Evolutionary conservation across 2,329 filamentous ascomycete species (phyloP), one percentile per base, ranked within the genome.

Genomic region (Capronia coronata): DNA sequence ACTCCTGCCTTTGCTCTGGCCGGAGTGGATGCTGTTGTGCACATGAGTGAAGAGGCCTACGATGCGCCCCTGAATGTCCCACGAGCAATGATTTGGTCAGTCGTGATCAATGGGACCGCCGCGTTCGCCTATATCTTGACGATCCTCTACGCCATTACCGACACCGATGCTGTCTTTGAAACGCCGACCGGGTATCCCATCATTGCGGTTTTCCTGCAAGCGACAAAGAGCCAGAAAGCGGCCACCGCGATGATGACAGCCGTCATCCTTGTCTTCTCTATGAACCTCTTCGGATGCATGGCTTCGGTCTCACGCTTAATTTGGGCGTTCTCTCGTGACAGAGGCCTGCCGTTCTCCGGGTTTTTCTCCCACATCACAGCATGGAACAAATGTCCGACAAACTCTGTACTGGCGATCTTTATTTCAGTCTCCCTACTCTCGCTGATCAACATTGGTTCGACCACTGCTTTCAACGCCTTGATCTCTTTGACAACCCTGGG

Each of bases 131-230:
- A 71, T 60, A 60, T 74, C 23, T 61, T 74, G 27, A 70, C 71
- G 1, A 61, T 72, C 5, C 60, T 74, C 2, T 75, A 71, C 60
- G 70, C 66, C 45, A 65, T 72, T 27, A 68, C 66, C 3, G 65
- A 73, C 39, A 48, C 72, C 2, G 60, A 69, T 3, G 61, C 61
- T 1, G 69, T 63, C 11, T 57, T 75, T 3, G 54, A 63, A 2
- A 67, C 70, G 0, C 58, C 66, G 0, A 76, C 72, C 7, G 67
- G 71, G 0, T 75, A 71, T 43, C 71, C 76, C 3, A 70, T 76
- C 59, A 69, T 75, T 58, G 70, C 76, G 30, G 71, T 76, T 30
- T 76, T 80, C 47, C 62, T 65, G 42, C 60, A 73, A 49, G 71
- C 71, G 6, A 74, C 73, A 1, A 59, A 62, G 22, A 74, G 68